Percentiles rank a stretch among this genome's conserved stretches.
phyloP scores from a whole-genome alignment of 441 rosid species.

The Corymbia calophylla region DNA sequence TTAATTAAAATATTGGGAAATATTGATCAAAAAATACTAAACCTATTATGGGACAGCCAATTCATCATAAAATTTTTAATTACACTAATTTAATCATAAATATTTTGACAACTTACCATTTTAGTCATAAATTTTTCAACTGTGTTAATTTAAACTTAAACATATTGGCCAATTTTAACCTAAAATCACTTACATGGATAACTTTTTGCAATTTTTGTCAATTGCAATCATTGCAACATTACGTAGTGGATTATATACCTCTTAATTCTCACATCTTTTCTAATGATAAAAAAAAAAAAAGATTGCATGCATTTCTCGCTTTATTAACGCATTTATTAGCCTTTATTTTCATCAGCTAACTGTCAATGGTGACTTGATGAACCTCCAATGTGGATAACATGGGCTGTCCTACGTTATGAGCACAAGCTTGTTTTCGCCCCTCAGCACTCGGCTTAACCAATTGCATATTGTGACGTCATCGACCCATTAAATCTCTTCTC shows the following conservation, averaged over 20 bases:
- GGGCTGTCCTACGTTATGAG: not conserved
- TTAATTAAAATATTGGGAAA: not conserved
- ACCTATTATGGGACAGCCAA: not conserved
- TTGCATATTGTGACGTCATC: not conserved
- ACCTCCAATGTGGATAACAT: not conserved
- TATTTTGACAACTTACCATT: not conserved
- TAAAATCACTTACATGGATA: fast-evolving
- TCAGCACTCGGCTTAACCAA: not conserved
- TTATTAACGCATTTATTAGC: not conserved
- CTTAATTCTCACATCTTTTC: not conserved
- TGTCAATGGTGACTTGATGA: not conserved
- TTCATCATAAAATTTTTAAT: no score
- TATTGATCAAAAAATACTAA: not conserved
- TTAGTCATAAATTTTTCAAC: fast-evolving
- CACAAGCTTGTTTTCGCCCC: not conserved
- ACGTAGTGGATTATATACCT: not conserved
- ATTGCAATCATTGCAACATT: not conserved
- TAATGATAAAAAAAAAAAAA: not conserved
- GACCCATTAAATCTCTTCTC: not conserved
- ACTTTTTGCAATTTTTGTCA: not conserved
- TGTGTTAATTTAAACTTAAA: not conserved
- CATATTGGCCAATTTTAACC: fast-evolving
- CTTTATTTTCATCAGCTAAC: not conserved
- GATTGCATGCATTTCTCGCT: not conserved
- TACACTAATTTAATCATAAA: no score